These are phyloP conservation scores for Ambrosiella xylebori DNA, from an alignment of 2,329 filamentous ascomycete genomes.

Conservation along the genomic window DNA sequence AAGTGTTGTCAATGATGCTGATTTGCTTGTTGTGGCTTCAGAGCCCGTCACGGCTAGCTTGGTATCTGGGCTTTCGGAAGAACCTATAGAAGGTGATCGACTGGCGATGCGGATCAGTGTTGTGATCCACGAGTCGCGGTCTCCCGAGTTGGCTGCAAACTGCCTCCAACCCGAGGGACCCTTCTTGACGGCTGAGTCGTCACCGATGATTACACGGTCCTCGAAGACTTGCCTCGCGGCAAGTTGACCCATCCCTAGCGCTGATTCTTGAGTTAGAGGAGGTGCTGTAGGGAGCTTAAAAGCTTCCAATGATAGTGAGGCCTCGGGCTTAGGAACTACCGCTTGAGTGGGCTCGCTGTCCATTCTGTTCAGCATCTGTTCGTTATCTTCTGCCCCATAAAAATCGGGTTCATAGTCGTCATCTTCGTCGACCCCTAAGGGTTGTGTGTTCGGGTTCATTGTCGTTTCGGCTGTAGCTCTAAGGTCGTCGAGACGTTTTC, in stretches of 20 bases:
- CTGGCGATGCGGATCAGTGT: conserved; percentile 63
- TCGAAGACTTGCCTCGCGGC: conserved; percentile 14
- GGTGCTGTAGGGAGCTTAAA: conserved; percentile 69
- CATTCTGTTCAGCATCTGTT: conserved; percentile 62
- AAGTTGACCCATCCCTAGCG: conserved; percentile 13
- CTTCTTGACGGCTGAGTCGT: conserved; percentile 45
- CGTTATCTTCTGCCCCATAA: conserved; percentile 55
- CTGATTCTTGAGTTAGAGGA: conserved; percentile 43
- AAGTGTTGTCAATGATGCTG: conserved; percentile 24
- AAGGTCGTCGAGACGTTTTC: conserved; percentile 9
- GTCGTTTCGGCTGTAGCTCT: conserved; percentile 24
- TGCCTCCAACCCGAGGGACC: conserved; percentile 61
- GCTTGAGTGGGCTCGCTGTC: conserved; percentile 46
- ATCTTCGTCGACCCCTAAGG: conserved; percentile 52
- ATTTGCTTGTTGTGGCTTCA: conserved; percentile 12
- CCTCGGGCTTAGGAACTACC: conserved; percentile 19
- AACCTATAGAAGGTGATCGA: conserved; percentile 2
- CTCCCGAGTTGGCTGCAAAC: conserved; percentile 67
- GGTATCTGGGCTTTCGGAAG: conserved; percentile 21
- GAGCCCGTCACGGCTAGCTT: conserved; percentile 13
- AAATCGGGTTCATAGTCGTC: conserved; percentile 90
- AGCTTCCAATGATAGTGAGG: conserved; percentile 48
- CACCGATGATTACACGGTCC: conserved; percentile 43
- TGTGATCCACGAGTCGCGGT: conserved; percentile 80
- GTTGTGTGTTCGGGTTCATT: conserved; percentile 30